phyloP scores from a whole-genome alignment of 805 yeast genomes.

The Yamadazyma sp. region DNA sequence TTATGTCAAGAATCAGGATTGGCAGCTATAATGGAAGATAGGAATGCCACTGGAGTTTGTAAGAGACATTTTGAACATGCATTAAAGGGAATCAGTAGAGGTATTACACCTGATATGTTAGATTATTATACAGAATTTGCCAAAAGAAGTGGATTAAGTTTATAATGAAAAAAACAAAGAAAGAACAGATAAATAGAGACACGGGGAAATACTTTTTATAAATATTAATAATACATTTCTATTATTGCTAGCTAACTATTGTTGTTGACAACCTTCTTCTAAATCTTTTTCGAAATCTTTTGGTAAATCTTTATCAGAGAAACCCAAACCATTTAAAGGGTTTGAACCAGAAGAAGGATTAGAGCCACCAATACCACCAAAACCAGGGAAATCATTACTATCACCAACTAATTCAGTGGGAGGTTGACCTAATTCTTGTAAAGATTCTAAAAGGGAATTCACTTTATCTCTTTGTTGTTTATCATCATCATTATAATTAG shows the following conservation, averaged over 20 bases:
- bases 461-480: constrained; percentile 47
- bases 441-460: constrained; percentile 57
- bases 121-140: constrained; percentile 65
- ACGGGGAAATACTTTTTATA: neutral
- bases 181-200: too few species aligned
- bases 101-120: constrained; percentile 84
- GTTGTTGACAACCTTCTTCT: constrained; percentile 57
- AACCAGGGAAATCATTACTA: constrained; percentile 44
- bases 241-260: constrained; percentile 11
- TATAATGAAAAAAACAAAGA: constrained; percentile 2
- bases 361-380: constrained; percentile 40
- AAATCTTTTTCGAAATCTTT: constrained; percentile 49
- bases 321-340: constrained; percentile 42
- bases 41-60: constrained; percentile 50
- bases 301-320: constrained; percentile 53
- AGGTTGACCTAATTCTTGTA: constrained; percentile 76
- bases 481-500: constrained; percentile 55
- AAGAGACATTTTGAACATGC: constrained; percentile 72
- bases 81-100: constrained; percentile 61
- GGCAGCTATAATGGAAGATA: constrained; percentile 83
- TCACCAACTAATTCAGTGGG: constrained; percentile 73
- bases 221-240: neutral
- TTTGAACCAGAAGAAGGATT: constrained; percentile 33
- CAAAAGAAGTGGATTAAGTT: constrained; percentile 27
- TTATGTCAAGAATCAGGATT: constrained; percentile 95